Evolutionary conservation across 106 monocot species (phyloP), one percentile per base, ranked within the genome.

Genomic region (Agapanthus africanus): DNA sequence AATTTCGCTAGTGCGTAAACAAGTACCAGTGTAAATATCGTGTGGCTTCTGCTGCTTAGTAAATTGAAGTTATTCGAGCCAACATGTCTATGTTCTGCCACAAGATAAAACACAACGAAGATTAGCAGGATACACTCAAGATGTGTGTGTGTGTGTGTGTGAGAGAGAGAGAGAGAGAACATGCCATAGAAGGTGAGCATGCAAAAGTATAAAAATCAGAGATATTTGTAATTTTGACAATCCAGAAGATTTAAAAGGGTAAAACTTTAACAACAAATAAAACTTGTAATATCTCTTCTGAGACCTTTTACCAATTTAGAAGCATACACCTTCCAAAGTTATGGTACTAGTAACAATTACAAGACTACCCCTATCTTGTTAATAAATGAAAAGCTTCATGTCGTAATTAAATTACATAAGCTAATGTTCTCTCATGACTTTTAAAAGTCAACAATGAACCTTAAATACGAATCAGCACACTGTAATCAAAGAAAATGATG

Each of bases 11-110:
- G 63, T 15, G 38, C 11, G 8, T 31, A 16, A 68, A 33, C 50
- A 50, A 9, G 18, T 91, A 95, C 94, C 94, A 95, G 79, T 46
- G 94, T 91, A 75, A 95, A 95, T 78, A 95, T 95, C 59, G 94
- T 95, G 78, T 95, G 94, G 79, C 94, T 95, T 85, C 94, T 91
- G 78, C 94, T 95, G 85, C 94, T 95, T 37, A 85, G 79, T 38
- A 91, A 77, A 81, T 95, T 95, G 79, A 95, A 85, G 69, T 95
- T 95, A 62, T 82, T 95, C 38, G 90, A 95, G 57, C 94, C 94
- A 62, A 95, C 88, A 76, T 95, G 94, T 63, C 94, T 85, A 79
- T 95, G 94, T 67, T 95, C 94, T 95, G 88, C 40, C 40, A 79
- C 52, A 37, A 78, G 70, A 6, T 34, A 28, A 76, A 51, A 69